A percentile compares a stretch with the other conserved stretches of the same genome.
Conservation (phyloP, 208 protist species). For the Entamoeba dispar region DNA sequence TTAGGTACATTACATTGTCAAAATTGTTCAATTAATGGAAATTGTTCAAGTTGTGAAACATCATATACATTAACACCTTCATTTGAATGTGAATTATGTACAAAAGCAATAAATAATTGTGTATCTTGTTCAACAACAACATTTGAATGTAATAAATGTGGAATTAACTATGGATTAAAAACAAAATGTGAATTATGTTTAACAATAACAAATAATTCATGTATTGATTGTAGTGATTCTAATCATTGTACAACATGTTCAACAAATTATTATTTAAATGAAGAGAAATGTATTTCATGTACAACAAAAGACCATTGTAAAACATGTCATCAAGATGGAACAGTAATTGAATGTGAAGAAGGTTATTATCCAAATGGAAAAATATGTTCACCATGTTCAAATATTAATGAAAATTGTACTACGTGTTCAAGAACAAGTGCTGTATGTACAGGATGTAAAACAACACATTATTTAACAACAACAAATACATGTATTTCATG, state of each 20-base stretch:
- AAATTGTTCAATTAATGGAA: not conserved
- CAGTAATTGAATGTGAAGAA: not conserved
- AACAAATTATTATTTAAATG: not conserved
- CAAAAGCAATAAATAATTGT: too few species aligned
- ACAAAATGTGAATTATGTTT: too few species aligned
- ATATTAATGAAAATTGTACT: not conserved
- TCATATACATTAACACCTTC: not conserved
- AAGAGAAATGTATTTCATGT: not conserved
- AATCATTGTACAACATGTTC: not conserved
- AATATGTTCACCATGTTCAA: not conserved
- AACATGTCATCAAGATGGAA: too few species aligned
- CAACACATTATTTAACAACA: not conserved
- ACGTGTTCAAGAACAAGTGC: not conserved
- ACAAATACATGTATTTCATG: not conserved
- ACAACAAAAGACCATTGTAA: not conserved
- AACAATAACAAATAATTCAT: too few species aligned
- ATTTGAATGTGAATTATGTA: too few species aligned
- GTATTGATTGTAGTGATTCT: too few species aligned
- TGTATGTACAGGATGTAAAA: not conserved
- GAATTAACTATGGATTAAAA: too few species aligned
- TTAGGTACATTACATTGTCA: too few species aligned
- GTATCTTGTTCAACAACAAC: too few species aligned
- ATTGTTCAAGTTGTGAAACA: not conserved
- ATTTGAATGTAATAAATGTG: too few species aligned
- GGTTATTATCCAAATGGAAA: not conserved